Percentiles rank a stretch among this genome's conserved stretches.
These are phyloP conservation scores for Mycena crocata DNA, from an alignment of 768 basidiomycete genomes.

Conservation along the genomic window DNA sequence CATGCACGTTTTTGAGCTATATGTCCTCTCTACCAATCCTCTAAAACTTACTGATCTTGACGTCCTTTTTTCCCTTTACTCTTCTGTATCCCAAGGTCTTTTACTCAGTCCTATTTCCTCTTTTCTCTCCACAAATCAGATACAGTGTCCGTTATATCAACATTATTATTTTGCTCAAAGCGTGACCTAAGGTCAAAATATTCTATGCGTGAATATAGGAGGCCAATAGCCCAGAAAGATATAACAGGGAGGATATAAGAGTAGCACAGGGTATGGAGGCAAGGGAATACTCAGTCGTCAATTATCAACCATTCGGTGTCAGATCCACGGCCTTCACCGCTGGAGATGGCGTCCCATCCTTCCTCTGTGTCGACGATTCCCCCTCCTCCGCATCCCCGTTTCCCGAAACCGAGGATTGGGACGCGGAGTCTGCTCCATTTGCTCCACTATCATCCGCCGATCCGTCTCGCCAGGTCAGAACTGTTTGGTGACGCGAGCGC, in stretches of 20 bases:
- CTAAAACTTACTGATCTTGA: slow-evolving; percentile 25
- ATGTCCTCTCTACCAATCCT: slow-evolving; percentile 5
- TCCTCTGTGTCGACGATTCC: slow-evolving; percentile 61
- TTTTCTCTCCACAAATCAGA: slow-evolving; percentile 18
- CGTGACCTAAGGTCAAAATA: slow-evolving; percentile 15
- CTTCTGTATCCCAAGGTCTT: slow-evolving; percentile 41
- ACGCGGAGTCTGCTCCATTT: slow-evolving; percentile 46
- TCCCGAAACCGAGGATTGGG: slow-evolving; percentile 67
- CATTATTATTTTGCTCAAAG: slow-evolving; percentile 20
- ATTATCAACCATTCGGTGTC: slow-evolving; percentile 94
- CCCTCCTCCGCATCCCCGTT: slow-evolving; percentile 71
- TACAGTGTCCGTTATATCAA: slow-evolving; percentile 9
- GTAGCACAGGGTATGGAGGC: slow-evolving; percentile 49
- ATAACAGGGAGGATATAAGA: slow-evolving; percentile 40
- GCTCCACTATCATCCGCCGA: slow-evolving; percentile 41
- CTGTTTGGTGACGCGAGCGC: slow-evolving; percentile 77
- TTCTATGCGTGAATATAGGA: slow-evolving; percentile 19
- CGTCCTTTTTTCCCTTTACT: slow-evolving; percentile 27
- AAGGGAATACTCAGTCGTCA: slow-evolving; percentile 48
- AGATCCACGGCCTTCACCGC: slow-evolving; percentile 76
- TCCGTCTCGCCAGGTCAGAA: slow-evolving; percentile 67
- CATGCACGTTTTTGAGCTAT: slow-evolving; percentile 27
- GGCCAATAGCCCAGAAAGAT: neutral
- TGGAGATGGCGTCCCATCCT: slow-evolving; percentile 81
- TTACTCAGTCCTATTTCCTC: slow-evolving; percentile 25